Conservation (phyloP, 225 moss, liverwort and hornwort genomes). For the Pleurozium schreberi region DNA sequence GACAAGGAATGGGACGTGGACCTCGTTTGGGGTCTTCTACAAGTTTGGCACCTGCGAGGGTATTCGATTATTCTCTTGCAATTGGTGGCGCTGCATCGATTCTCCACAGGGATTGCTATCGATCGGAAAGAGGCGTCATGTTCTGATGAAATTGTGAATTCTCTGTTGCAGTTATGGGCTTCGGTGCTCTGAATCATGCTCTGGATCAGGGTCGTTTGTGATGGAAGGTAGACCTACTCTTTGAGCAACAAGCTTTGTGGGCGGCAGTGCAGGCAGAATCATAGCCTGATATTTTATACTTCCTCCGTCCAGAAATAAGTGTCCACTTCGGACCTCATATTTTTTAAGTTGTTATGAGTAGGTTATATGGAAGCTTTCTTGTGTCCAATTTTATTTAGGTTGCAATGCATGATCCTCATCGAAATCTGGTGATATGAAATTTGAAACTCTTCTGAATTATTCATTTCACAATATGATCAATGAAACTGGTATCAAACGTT, state of each 20-base stretch:
- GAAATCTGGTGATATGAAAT: background rate
- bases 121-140: background rate
- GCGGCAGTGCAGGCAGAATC: background rate
- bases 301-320: background rate
- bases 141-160: background rate
- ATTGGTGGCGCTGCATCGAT: background rate
- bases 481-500: background rate
- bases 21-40: slow-evolving; percentile 1
- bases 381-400: background rate
- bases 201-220: background rate
- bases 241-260: background rate
- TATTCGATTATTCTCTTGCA: background rate
- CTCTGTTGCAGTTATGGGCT: background rate
- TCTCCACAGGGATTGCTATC: background rate
- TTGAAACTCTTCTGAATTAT: background rate
- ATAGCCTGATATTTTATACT: background rate
- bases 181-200: background rate
- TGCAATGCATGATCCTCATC: background rate
- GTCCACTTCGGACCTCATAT: background rate
- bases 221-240: background rate
- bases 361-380: too few species aligned
- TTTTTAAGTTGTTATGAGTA: background rate
- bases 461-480: background rate
- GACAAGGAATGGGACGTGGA: slow-evolving; percentile 25
- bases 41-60: background rate